Evolutionary conservation across 371 early-diverging fungal species (phyloP), one percentile per base, ranked within the genome.

Genomic region (Lichtheimia hyalospora): DNA sequence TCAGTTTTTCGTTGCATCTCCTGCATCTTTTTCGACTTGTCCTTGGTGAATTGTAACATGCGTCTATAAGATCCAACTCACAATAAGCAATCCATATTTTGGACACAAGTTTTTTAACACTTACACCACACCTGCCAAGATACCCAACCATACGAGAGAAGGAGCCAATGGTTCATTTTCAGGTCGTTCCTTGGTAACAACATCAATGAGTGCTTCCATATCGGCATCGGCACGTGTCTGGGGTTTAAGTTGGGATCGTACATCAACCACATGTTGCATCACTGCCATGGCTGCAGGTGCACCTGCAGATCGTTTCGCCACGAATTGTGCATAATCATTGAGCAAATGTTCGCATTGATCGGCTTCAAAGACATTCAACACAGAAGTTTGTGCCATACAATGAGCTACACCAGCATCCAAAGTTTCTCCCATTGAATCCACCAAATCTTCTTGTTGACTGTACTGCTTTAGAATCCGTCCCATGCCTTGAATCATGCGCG

Each of bases 401-500:
- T 79, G 77, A 1, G 80, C 77, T 3, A 79, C 57, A 28, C 77
- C 73, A 5, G 80, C 80, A 57, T 74, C 72, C 2, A 79, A 16
- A 0, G 65, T 58, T 18, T 75, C 76, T 0, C 57, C 55, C 62
- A 77, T 23, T 7, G 52, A n/a, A 23, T 60, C 43, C 3, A 49
- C 54, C 4, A 58, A 16, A 2, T 60, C 21, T 13, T 28, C 8
- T 3, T 50, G 23, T 16, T 57, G 51, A 0, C 43, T 23, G 24
- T 64, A 62, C 1, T 61, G 28, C 14, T 50, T 56, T n/a, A 69
- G 44, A 5, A 68, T 52, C 21, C 48, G 24, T 1, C 61, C 58
- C 74, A 75, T 70, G 10, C 56, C 64, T 8, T 64, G 48, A 15
- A 74, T 44, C 0, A 74, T 27, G 5, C 55, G 44, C 0, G 54